These are phyloP conservation scores for Theileria orientalis DNA, from an alignment of 169 alveolate species.

Conservation along the genomic window DNA sequence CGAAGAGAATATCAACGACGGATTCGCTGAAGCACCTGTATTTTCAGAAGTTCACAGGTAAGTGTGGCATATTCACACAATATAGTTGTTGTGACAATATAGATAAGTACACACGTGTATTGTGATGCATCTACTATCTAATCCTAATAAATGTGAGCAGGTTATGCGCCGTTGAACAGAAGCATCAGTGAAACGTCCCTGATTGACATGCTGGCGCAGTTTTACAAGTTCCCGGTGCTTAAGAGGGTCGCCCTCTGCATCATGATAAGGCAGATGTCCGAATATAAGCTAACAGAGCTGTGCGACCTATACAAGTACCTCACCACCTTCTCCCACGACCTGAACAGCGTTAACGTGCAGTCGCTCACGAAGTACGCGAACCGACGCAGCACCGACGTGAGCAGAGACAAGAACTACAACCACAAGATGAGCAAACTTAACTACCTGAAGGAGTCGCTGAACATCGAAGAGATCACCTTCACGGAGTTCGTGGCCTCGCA, in stretches of 20 bases:
- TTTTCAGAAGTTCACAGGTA: slow-evolving; percentile 64
- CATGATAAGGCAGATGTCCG: slow-evolving; percentile 58
- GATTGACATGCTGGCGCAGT: slow-evolving; percentile 7
- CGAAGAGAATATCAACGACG: slow-evolving; percentile 84
- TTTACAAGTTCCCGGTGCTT: slow-evolving; percentile 51
- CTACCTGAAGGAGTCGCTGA: slow-evolving; percentile 20
- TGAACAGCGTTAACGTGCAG: background rate
- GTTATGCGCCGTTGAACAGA: slow-evolving; percentile 9
- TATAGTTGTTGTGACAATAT: slow-evolving; percentile 46
- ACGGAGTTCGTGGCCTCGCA: slow-evolving; percentile 66
- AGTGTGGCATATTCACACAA: slow-evolving; percentile 27
- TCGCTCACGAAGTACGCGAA: slow-evolving; percentile 8
- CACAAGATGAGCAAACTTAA: slow-evolving; percentile 9
- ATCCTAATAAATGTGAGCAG: too few species aligned
- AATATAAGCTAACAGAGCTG: slow-evolving; percentile 12
- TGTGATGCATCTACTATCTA: slow-evolving; percentile 20
- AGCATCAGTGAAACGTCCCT: background rate
- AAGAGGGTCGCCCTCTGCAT: slow-evolving; percentile 58
- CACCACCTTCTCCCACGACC: slow-evolving; percentile 26
- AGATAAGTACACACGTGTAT: slow-evolving; percentile 28
- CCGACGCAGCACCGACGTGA: background rate
- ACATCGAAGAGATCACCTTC: slow-evolving; percentile 39
- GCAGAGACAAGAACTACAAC: background rate
- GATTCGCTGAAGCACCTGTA: slow-evolving; percentile 88
- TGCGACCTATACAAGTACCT: slow-evolving; percentile 40